A percentile compares a stretch with the other conserved stretches of the same genome.
Evolutionary conservation across 305 asterid species (phyloP).

Genomic region (Rubia peregrina): DNA sequence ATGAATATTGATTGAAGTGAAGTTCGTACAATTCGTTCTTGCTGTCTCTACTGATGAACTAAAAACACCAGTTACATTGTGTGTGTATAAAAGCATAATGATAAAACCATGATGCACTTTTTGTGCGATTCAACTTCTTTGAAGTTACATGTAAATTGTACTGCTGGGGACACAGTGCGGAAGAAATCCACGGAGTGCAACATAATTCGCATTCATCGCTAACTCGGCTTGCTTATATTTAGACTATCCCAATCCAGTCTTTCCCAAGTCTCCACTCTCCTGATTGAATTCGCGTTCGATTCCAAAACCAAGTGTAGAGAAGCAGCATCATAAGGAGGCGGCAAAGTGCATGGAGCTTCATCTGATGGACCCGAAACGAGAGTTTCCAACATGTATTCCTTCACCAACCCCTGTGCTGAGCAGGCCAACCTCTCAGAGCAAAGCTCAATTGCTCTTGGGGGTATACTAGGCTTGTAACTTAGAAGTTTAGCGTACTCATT

Average conservation of each 20-base stretch:
- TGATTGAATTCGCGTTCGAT: conserved; percentile 30
- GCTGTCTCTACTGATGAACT: no score
- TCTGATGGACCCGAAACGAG: conserved; percentile 42
- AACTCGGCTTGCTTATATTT: conserved; percentile 9
- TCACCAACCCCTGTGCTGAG: conserved; percentile 45
- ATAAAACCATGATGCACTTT: no score
- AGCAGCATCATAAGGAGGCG: conserved; percentile 61
- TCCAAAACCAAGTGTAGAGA: conserved; percentile 47
- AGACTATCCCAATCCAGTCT: conserved; percentile 43
- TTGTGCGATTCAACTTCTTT: no score
- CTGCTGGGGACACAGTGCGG: no score
- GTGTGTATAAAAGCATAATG: no score
- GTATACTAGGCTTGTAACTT: conserved; percentile 63
- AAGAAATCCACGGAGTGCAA: no score
- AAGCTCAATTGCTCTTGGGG: conserved; percentile 56
- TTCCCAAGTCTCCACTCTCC: conserved; percentile 64
- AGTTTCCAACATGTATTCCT: conserved; percentile 62
- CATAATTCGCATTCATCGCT: neutral
- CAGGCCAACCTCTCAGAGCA: conserved; percentile 83
- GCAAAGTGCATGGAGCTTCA: conserved; percentile 49
- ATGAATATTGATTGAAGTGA: no score
- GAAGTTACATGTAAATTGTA: no score
- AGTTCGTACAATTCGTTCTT: no score
- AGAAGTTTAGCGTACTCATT: conserved; percentile 68
- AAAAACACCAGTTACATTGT: no score